phyloP scores from a whole-genome alignment of 1,284 basidiomycete species.

The Apiotrichum gamsii region DNA sequence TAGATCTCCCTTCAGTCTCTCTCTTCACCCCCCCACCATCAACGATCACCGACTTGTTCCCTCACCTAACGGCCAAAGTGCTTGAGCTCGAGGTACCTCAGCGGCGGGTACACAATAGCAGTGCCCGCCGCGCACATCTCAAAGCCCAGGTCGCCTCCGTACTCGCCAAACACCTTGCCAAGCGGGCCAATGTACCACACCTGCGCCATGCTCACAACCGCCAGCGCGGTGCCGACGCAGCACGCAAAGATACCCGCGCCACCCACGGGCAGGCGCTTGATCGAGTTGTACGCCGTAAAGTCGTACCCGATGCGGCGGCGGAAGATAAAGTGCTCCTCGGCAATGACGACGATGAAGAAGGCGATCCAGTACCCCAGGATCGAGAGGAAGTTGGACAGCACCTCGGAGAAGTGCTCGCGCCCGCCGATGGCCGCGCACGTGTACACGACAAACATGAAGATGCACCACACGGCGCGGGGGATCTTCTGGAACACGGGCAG shows the following conservation, averaged over 20 bases:
- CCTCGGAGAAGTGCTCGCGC: constrained; percentile 56
- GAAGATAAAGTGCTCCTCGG: constrained; percentile 58
- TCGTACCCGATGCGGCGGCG: constrained; percentile 54
- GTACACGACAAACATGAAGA: constrained; percentile 54
- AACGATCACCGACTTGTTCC: no score
- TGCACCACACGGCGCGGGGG: constrained; percentile 58
- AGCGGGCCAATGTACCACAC: constrained; percentile 55
- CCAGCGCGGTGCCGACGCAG: constrained; percentile 51
- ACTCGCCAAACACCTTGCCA: constrained; percentile 49
- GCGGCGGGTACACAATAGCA: constrained; percentile 27
- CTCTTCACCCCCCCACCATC: no score
- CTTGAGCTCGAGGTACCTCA: constrained; percentile 31
- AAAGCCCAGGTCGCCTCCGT: constrained; percentile 57
- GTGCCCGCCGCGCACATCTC: constrained; percentile 48
- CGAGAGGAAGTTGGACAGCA: constrained; percentile 53
- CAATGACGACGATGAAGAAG: constrained; percentile 52
- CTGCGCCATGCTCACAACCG: constrained; percentile 39
- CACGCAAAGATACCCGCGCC: constrained; percentile 54
- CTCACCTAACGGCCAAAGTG: constrained; percentile 22
- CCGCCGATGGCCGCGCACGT: constrained; percentile 60
- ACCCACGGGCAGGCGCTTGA: constrained; percentile 53
- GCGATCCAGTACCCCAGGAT: constrained; percentile 52
- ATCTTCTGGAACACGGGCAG: constrained; percentile 55
- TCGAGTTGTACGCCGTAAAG: constrained; percentile 54
- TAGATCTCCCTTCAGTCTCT: no score